These are phyloP conservation scores for Podospora tetraspora DNA, from an alignment of 495 filamentous ascomycete species.

Conservation along the genomic window DNA sequence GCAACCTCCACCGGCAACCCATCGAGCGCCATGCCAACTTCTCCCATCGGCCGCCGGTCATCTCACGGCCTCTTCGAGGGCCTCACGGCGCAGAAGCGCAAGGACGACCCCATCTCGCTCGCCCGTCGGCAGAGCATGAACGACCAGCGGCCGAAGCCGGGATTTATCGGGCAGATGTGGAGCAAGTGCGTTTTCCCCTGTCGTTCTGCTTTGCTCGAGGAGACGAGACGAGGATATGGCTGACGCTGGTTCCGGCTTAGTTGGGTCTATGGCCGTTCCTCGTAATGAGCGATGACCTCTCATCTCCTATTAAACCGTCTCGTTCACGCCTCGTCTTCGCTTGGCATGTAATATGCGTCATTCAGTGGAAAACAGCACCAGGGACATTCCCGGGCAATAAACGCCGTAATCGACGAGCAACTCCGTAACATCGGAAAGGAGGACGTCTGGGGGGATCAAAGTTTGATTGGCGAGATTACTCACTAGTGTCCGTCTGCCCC, in stretches of 20 bases:
- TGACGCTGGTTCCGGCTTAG: background rate
- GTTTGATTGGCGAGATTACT: background rate
- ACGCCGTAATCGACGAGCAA: background rate
- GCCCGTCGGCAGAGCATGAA: slow-evolving; percentile 41
- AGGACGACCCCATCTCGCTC: slow-evolving; percentile 31
- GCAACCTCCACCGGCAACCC: slow-evolving; percentile 17
- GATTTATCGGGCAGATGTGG: slow-evolving; percentile 46
- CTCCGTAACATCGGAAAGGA: background rate
- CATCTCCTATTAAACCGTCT: too few species aligned
- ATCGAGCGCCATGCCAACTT: background rate
- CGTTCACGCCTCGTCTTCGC: background rate
- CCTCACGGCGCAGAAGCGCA: slow-evolving; percentile 41
- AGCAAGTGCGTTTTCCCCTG: slow-evolving; percentile 31
- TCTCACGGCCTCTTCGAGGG: slow-evolving; percentile 39
- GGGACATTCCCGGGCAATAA: background rate
- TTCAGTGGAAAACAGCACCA: background rate
- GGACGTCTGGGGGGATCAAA: background rate
- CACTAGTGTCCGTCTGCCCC: background rate
- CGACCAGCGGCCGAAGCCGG: slow-evolving; percentile 39
- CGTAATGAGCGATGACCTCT: background rate
- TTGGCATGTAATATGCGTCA: background rate
- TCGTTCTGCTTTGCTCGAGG: background rate
- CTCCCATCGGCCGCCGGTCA: slow-evolving; percentile 16
- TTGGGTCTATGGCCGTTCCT: background rate
- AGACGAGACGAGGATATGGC: too few species aligned